A percentile compares a stretch with the other conserved stretches of the same genome.
Evolutionary conservation across 2,329 filamentous ascomycete species (phyloP).

Genomic region (Penicillium concentricum): DNA sequence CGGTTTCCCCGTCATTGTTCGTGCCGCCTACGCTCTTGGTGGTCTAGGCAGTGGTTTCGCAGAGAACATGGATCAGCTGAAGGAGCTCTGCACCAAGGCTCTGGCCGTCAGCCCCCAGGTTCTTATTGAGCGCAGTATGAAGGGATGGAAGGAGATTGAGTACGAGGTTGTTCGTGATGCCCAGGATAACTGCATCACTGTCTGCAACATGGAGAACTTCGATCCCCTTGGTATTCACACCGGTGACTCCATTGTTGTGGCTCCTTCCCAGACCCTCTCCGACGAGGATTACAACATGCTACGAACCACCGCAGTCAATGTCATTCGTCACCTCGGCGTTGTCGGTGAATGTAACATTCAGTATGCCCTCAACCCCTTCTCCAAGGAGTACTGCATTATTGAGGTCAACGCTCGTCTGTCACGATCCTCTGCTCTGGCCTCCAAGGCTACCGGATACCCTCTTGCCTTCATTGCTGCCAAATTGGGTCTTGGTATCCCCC

Average conservation of each 20-base stretch:
- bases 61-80: constrained; percentile 76
- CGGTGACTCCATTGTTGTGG: constrained; percentile 96
- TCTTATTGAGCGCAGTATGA: constrained; percentile 97
- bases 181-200: constrained; percentile 97
- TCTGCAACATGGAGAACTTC: constrained; percentile 99
- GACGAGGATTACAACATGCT: constrained; percentile 99
- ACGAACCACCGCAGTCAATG: constrained; percentile 91
- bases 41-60: constrained; percentile 95
- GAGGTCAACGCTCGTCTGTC: constrained; percentile 97
- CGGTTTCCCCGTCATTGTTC: constrained; percentile 94
- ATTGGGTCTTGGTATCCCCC: constrained; percentile 86
- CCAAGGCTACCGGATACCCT: constrained; percentile 95
- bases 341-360: constrained; percentile 99
- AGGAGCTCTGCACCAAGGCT: constrained; percentile 89
- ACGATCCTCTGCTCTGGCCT: constrained; percentile 89
- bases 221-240: constrained; percentile 97
- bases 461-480: constrained; percentile 96
- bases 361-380: constrained; percentile 94
- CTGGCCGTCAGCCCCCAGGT: constrained; percentile 95
- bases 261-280: constrained; percentile 92
- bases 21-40: constrained; percentile 92
- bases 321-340: constrained; percentile 94
- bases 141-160: constrained; percentile 99
- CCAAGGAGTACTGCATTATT: constrained; percentile 96
- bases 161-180: constrained; percentile 97